These are phyloP conservation scores for Serendipita sp. DNA, from an alignment of 768 basidiomycete genomes.

Conservation along the genomic window DNA sequence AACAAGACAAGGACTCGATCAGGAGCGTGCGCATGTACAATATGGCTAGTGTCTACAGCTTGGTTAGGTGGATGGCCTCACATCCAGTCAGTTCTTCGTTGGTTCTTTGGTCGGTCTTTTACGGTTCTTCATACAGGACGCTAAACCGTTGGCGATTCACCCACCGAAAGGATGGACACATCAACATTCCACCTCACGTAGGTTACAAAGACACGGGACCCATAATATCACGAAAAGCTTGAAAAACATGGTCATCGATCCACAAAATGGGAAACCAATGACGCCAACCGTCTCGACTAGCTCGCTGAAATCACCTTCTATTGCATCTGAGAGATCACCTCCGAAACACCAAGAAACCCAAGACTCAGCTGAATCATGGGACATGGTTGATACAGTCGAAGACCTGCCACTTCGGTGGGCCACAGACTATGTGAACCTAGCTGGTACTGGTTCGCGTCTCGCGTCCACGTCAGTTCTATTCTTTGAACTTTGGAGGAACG, in stretches of 20 bases:
- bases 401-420: slow-evolving; percentile 66
- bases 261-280: slow-evolving; percentile 16
- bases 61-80: slow-evolving; percentile 56
- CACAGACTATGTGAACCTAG: slow-evolving; percentile 73
- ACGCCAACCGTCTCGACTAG: slow-evolving; percentile 14
- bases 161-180: neutral
- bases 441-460: slow-evolving; percentile 46
- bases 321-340: slow-evolving; percentile 3
- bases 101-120: neutral
- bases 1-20: slow-evolving; percentile 38
- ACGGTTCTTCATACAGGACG: slow-evolving; percentile 25
- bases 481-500: slow-evolving; percentile 47
- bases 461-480: slow-evolving; percentile 38
- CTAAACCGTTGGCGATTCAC: slow-evolving; percentile 35
- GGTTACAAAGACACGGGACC: slow-evolving; percentile 20
- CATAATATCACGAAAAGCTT: slow-evolving; percentile 5
- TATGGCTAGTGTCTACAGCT: slow-evolving; percentile 50
- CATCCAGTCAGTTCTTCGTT: slow-evolving; percentile 35
- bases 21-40: slow-evolving; percentile 69
- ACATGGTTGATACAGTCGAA: slow-evolving; percentile 61
- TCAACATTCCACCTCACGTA: neutral
- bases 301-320: neutral
- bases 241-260: slow-evolving; percentile 14
- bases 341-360: neutral
- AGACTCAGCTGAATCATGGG: slow-evolving; percentile 18